Base-by-base conservation (phyloP, 2,329 filamentous ascomycete genomes). In the Seiridium cupressi region DNA sequence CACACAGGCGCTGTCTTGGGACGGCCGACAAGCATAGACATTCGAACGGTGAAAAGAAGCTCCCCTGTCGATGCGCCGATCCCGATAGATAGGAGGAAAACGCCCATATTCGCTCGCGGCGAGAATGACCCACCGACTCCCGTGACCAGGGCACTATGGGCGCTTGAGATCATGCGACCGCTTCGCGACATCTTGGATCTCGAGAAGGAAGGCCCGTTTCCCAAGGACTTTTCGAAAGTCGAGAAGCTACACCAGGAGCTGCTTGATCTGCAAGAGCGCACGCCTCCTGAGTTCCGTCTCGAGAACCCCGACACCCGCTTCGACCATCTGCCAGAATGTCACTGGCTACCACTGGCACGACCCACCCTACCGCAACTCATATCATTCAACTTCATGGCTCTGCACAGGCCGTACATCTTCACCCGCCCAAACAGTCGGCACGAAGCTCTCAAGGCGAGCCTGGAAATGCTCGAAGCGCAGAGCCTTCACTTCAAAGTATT, bases 351-450 rank as follows among this genome's bases (percentile, higher is more conserved):
- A 9, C 68, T 73, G 55, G 73, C 76, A n/a, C 74, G 83, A 44
- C 73, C 77, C 60, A 75, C 78, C 54, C 68, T 82, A 55, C 79
- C 81, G 11, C 82, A 84, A 64, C 68, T 82, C 4, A 71, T 77
- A 9, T 74, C 79, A 0, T 86, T 88, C 67, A 80, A 82, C 60
- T 71, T 84, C 54, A 84, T 88, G 74, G 84, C 83, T 4, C 74
- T 89, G 44, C 86, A 89, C 62, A 77, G 85, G 32, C 84, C 85
- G 0, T 88, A 87, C 66, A 81, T 88, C 26, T 88, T 88, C 64
- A 84, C 84, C 13, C 79, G 83, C 10, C 70, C 77, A 5, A 72
- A 75, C 42, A 86, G 82, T 65, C 76, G 85, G n/a, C 75, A 76
- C 3, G 81, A 84, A 63, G 84, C 84, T 2, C 76, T 88, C 4